Evolutionary conservation across 1,284 basidiomycete genomes (phyloP).

Genomic region (Mycosarcoma maydis): DNA sequence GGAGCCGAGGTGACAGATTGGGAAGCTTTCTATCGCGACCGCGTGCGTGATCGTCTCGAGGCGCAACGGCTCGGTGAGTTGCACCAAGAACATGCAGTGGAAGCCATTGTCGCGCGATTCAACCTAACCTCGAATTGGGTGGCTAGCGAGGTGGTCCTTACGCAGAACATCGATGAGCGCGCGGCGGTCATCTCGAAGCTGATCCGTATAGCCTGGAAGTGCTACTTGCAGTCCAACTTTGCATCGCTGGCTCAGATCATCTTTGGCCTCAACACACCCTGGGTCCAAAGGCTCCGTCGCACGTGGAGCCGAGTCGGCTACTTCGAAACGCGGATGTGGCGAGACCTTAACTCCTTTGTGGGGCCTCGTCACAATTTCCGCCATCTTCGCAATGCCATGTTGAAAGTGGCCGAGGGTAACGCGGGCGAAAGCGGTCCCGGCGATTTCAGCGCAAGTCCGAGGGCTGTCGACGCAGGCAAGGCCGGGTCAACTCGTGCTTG

Average conservation of each 20-base stretch:
- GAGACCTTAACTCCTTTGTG: conserved; percentile 78
- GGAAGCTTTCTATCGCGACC: conserved; percentile 80
- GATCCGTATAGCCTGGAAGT: conserved; percentile 89
- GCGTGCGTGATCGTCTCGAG: conserved; percentile 77
- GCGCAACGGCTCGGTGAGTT: conserved; percentile 66
- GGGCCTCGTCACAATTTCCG: conserved; percentile 78
- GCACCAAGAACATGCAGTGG: conserved; percentile 50
- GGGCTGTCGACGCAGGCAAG: background rate
- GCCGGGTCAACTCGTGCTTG: conserved; percentile 17
- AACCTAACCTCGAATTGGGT: conserved; percentile 86
- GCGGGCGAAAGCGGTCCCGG: conserved; percentile 10
- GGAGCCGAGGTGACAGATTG: conserved; percentile 80
- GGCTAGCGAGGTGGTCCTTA: conserved; percentile 76
- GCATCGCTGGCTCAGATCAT: conserved; percentile 83
- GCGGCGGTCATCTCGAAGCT: conserved; percentile 79
- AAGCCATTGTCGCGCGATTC: conserved; percentile 82
- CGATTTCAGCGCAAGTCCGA: background rate
- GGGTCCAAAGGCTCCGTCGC: conserved; percentile 77
- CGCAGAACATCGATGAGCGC: conserved; percentile 71
- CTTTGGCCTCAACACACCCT: conserved; percentile 78
- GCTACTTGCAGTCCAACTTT: conserved; percentile 82
- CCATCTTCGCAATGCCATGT: conserved; percentile 69
- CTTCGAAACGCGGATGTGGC: conserved; percentile 80
- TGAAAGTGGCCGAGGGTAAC: conserved; percentile 38
- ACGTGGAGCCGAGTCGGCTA: conserved; percentile 76